A percentile compares a stretch with the other conserved stretches of the same genome.
Evolutionary conservation across 2,329 filamentous ascomycete genomes (phyloP).

Genomic region (Leptographium radiaticola): DNA sequence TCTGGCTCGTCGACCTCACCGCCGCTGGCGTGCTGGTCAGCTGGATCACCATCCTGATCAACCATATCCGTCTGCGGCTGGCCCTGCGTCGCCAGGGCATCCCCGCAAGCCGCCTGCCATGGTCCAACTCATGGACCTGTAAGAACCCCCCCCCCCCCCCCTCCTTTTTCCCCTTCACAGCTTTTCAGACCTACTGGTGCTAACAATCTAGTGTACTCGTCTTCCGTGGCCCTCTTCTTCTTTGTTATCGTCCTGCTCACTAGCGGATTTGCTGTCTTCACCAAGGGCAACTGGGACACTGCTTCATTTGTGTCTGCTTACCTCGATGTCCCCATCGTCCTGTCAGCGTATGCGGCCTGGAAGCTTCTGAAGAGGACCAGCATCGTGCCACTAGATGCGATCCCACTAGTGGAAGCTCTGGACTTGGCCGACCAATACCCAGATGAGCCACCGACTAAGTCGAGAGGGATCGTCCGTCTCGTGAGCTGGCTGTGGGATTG

Average conservation of each 20-base stretch:
- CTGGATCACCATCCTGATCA: slow-evolving; percentile 53
- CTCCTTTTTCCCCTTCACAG: background rate
- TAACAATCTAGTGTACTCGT: slow-evolving; percentile 24
- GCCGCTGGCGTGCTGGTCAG: slow-evolving; percentile 57
- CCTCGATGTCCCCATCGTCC: slow-evolving; percentile 41
- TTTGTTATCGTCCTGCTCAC: slow-evolving; percentile 47
- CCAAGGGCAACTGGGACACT: slow-evolving; percentile 39
- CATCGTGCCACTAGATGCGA: slow-evolving; percentile 10
- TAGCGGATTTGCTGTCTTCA: slow-evolving; percentile 56
- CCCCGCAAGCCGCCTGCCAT: slow-evolving; percentile 36
- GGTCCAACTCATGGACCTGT: slow-evolving; percentile 52
- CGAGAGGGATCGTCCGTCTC: slow-evolving; percentile 16
- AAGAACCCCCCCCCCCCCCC: slow-evolving; percentile 16
- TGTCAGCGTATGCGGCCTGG: slow-evolving; percentile 6
- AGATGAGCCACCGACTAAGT: slow-evolving; percentile 17
- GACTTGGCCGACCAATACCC: slow-evolving; percentile 27
- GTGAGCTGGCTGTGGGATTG: slow-evolving; percentile 26
- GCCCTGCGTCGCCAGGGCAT: slow-evolving; percentile 34
- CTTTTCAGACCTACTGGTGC: slow-evolving; percentile 12
- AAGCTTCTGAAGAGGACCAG: slow-evolving; percentile 7
- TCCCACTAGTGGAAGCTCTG: slow-evolving; percentile 40
- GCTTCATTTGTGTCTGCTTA: slow-evolving; percentile 52
- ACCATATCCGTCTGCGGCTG: slow-evolving; percentile 52
- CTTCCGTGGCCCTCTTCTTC: slow-evolving; percentile 17
- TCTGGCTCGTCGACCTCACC: slow-evolving; percentile 61